Evolutionary conservation across 257 asterid species (phyloP).

Genomic region (Solanum piurae): DNA sequence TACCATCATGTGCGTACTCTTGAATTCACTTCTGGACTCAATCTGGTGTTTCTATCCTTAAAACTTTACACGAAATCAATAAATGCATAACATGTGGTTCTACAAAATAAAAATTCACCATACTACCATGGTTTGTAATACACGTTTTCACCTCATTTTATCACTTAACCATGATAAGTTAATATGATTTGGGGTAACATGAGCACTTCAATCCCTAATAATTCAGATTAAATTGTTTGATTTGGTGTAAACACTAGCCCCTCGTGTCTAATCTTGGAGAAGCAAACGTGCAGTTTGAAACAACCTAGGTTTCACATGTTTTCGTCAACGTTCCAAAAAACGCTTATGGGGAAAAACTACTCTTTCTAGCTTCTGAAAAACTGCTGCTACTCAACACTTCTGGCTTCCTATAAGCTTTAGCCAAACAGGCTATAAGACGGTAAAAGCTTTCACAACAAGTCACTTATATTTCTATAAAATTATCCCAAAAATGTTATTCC

Average conservation of each 20-base stretch:
- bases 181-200: not conserved
- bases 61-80: not conserved
- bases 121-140: not conserved
- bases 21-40: not conserved
- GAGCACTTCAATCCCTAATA: not conserved
- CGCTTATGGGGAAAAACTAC: too few species aligned
- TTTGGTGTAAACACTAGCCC: not conserved
- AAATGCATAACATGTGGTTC: not conserved
- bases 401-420: not conserved
- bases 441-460: not conserved
- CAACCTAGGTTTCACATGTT: not conserved
- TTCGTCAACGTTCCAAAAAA: not conserved
- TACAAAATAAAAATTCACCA: not conserved
- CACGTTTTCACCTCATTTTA: not conserved
- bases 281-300: not conserved
- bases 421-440: not conserved
- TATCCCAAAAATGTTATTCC: not conserved
- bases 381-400: too few species aligned
- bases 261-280: not conserved
- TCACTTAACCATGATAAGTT: not conserved
- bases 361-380: too few species aligned
- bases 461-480: not conserved
- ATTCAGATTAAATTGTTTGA: not conserved
- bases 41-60: not conserved
- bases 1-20: conserved; percentile 3